Evolutionary conservation across 805 yeast genomes (phyloP), one percentile per base, ranked within the genome.

Genomic region (Priceomyces haplophilus): DNA sequence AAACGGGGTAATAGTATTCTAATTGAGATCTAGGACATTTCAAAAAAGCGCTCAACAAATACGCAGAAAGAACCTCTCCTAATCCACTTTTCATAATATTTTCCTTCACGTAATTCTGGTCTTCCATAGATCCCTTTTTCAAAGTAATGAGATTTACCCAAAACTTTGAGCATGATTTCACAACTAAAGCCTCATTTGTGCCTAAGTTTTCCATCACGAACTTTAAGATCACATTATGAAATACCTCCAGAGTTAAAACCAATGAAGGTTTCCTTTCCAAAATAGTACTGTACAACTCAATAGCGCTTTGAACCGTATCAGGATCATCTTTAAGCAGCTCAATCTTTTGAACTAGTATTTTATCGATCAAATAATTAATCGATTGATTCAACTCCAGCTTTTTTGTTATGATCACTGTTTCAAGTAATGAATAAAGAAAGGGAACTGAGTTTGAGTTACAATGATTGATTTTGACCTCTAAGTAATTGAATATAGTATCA

Each of bases 21-120:
- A 83, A 56, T 45, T 78, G 80, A 0, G 90, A 83, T 49, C 91
- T 64, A 4, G 83, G 57, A 32, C 69, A 64, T 34, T 61, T 55
- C 4, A 78, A 48, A 19, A 82, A 69, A 1, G 70, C 40, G 46
- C 42, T 20, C 20, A 60, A 38, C 27, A 69, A 42, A 53, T 67
- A 48, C 43, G 46, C 38, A 17, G 69, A 53, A 6, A 69, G 49
- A 2, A 43, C 23, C n/a, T 33, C 45, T 3, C 69, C 65, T 21
- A 65, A 44, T 7, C 47, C 44, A 13, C 43, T 56, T 31, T 48
- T 56, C 34, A 43, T 47, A 47, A 60, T 62, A 20, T 55, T 10
- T 45, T 47, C 50, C 30, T 50, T 45, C 0, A 71, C 51, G 0
- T 48, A 39, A 1, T 58, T 61, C 29, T 69, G 73, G 43, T 79